Evolutionary conservation across 169 alveolate species (phyloP).

Genomic region (Amoebophrya sp.): DNA sequence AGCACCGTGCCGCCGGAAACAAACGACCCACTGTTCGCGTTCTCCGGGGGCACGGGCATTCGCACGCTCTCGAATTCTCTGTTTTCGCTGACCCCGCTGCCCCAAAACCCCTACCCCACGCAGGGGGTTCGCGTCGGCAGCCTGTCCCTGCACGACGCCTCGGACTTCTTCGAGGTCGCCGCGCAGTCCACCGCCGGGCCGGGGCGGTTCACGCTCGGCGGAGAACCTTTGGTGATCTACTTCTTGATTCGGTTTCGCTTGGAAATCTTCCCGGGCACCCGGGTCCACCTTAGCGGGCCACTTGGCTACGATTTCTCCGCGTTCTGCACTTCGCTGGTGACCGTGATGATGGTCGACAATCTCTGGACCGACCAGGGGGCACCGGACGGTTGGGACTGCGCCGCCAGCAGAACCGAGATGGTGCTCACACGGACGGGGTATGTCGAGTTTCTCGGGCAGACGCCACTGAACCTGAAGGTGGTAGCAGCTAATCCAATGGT

Average conservation of each 20-base stretch:
- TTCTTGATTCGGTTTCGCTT: background rate
- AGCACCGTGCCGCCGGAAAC: background rate
- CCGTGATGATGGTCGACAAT: background rate
- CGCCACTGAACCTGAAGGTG: background rate
- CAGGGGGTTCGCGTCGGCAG: background rate
- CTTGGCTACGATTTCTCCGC: constrained; percentile 1
- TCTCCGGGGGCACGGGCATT: background rate
- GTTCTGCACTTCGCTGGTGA: background rate
- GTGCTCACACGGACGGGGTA: background rate
- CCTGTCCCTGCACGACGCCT: background rate
- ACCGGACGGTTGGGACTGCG: background rate
- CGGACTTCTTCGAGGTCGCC: background rate
- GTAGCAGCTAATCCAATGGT: background rate
- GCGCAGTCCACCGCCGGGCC: background rate
- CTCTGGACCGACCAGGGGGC: background rate
- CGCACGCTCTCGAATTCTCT: background rate
- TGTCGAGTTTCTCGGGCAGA: background rate
- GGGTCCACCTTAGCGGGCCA: background rate
- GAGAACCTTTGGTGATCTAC: background rate
- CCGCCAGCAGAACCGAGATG: background rate
- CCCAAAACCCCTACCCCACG: background rate
- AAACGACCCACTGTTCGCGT: background rate
- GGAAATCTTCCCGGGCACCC: background rate
- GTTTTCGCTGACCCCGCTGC: background rate
- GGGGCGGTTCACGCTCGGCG: background rate